Evolutionary conservation across 495 filamentous ascomycete genomes (phyloP).

Genomic region (Aspergillus sclerotioniger): DNA sequence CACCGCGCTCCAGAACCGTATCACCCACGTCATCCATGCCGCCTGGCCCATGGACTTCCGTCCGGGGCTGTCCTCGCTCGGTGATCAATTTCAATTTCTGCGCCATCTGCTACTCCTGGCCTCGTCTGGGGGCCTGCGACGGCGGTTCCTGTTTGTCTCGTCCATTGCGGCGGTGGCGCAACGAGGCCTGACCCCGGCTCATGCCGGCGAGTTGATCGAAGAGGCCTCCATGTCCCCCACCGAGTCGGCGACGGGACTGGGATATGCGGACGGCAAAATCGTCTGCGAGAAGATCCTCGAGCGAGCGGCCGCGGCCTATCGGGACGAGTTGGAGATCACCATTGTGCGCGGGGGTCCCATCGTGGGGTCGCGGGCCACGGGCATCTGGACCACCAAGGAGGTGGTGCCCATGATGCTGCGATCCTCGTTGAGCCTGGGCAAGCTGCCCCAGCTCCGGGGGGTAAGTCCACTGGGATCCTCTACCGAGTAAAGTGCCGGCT

Average conservation of each 20-base stretch:
- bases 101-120: constrained; percentile 29
- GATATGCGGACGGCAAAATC: constrained; percentile 35
- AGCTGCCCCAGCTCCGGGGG: constrained; percentile 34
- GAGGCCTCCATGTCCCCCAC: constrained; percentile 9
- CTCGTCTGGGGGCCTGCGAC: not conserved
- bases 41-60: constrained; percentile 44
- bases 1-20: constrained; percentile 4
- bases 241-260: constrained; percentile 15
- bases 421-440: constrained; percentile 31
- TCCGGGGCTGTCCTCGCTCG: constrained; percentile 26
- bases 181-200: constrained; percentile 10
- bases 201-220: constrained; percentile 10
- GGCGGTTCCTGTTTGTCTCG: constrained; percentile 22
- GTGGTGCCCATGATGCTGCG: constrained; percentile 40
- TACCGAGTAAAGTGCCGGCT: no score
- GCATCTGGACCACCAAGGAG: constrained; percentile 31
- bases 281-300: constrained; percentile 35
- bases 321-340: constrained; percentile 19
- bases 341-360: constrained; percentile 32
- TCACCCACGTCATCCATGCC: constrained; percentile 40
- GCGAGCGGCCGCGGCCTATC: not conserved
- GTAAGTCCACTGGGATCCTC: constrained; percentile 20
- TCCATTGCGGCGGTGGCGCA: constrained; percentile 17
- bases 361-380: constrained; percentile 24
- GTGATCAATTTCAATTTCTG: constrained; percentile 30